Conservation (phyloP, 805 yeast species). For the Kodamaea kaohsiungensis region DNA sequence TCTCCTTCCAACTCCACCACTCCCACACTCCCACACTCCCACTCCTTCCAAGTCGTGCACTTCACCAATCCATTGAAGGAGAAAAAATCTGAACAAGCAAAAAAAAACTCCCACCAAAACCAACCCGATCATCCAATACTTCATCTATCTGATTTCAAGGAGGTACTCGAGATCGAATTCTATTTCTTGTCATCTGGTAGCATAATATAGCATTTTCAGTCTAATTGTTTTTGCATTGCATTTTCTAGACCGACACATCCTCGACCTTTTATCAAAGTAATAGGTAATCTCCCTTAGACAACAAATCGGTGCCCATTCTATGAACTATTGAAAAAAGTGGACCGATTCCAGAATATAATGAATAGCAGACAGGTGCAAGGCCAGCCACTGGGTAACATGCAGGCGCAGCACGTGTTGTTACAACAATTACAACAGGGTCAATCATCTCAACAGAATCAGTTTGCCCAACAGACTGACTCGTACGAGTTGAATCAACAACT, state of each 20-base stretch:
- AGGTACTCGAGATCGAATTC: constrained; percentile 7
- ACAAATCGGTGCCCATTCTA: not conserved
- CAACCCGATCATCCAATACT: not conserved
- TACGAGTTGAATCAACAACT: not conserved
- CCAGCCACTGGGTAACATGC: constrained; percentile 32
- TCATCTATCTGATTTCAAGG: constrained; percentile 5
- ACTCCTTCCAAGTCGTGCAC: not conserved
- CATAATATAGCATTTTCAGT: not conserved
- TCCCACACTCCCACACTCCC: not conserved
- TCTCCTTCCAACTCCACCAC: not conserved
- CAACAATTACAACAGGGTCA: constrained; percentile 39
- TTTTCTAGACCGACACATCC: not conserved
- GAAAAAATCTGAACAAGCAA: constrained; percentile 1
- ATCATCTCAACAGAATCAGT: constrained; percentile 3
- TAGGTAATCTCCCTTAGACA: not conserved
- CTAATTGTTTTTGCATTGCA: not conserved
- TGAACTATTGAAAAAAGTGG: not conserved
- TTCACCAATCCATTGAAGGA: not conserved
- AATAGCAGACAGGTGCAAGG: constrained; percentile 22
- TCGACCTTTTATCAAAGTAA: not conserved
- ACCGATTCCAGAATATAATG: constrained; percentile 17
- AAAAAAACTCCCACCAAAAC: not conserved
- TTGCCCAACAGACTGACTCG: not conserved
- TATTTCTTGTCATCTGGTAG: not conserved
- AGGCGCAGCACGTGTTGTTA: constrained; percentile 43